Evolutionary conservation across 2,329 filamentous ascomycete genomes (phyloP).

Genomic region (Monosporascus cannonballus): DNA sequence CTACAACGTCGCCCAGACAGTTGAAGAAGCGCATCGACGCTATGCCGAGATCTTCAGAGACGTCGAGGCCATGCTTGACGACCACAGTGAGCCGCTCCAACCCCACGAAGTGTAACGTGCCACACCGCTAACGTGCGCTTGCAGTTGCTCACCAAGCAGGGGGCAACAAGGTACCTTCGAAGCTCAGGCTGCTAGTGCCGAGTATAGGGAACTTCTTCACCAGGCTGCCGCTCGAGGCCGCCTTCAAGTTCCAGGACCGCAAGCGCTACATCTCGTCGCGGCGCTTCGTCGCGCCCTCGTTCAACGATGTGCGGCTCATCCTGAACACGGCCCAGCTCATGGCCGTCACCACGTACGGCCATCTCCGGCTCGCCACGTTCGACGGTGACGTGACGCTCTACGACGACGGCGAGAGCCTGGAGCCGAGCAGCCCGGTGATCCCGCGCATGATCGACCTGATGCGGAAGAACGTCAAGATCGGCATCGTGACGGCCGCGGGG

Average conservation of each 20-base stretch:
- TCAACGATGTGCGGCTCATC: constrained; percentile 91
- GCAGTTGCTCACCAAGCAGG: constrained; percentile 65
- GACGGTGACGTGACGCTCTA: constrained; percentile 98
- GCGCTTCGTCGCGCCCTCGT: constrained; percentile 90
- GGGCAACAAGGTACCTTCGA: constrained; percentile 66
- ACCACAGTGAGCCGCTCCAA: constrained; percentile 62
- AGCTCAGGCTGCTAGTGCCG: constrained; percentile 86
- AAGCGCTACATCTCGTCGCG: constrained; percentile 83
- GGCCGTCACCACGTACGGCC: constrained; percentile 70
- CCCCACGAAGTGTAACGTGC: constrained; percentile 1
- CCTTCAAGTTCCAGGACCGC: constrained; percentile 84
- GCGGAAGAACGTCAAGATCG: constrained; percentile 71
- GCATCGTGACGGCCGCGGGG: constrained; percentile 93
- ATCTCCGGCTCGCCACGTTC: constrained; percentile 84
- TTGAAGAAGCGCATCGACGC: constrained; percentile 72
- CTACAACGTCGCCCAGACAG: constrained; percentile 62
- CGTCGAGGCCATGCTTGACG: constrained; percentile 84
- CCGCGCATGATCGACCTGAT: constrained; percentile 63
- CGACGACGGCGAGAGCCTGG: constrained; percentile 77
- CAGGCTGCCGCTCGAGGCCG: constrained; percentile 74
- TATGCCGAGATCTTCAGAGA: constrained; percentile 96
- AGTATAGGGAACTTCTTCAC: constrained; percentile 94
- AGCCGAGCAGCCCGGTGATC: constrained; percentile 72
- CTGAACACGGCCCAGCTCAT: constrained; percentile 94
- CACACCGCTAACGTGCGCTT: constrained; percentile 1